Evolutionary conservation across 2,329 filamentous ascomycete species (phyloP).

Genomic region (Colletotrichum spaethianum): DNA sequence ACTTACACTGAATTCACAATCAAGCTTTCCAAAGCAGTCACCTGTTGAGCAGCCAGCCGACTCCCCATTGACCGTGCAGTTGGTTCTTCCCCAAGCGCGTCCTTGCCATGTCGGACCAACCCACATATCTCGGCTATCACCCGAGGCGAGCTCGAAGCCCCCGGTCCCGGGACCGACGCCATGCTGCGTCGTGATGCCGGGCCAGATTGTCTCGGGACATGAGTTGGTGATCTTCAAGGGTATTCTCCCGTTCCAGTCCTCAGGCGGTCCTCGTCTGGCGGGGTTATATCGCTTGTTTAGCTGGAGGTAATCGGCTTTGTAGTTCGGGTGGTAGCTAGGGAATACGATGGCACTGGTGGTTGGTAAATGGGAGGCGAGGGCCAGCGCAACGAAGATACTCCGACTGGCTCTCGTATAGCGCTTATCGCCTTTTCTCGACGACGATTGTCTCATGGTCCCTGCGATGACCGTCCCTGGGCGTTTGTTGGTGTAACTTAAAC

Average conservation of each 20-base stretch:
- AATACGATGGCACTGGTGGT: conserved; percentile 26
- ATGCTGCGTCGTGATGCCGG: conserved; percentile 80
- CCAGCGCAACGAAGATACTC: conserved; percentile 14
- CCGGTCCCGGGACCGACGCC: conserved; percentile 76
- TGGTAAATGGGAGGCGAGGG: conserved; percentile 25
- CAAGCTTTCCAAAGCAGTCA: conserved; percentile 79
- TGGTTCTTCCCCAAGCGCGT: conserved; percentile 86
- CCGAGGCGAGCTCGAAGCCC: conserved; percentile 77
- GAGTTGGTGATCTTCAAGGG: conserved; percentile 80
- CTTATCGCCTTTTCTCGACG: conserved; percentile 22
- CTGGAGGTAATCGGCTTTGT: conserved; percentile 45
- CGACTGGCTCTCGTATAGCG: conserved; percentile 7
- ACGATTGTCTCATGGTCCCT: conserved; percentile 22
- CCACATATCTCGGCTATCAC: conserved; percentile 71
- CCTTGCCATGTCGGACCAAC: conserved; percentile 85
- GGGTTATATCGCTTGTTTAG: conserved; percentile 45
- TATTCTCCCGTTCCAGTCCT: conserved; percentile 56
- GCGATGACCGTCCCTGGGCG: not conserved
- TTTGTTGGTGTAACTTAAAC: not conserved
- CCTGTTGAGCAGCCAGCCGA: conserved; percentile 81
- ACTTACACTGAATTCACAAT: conserved; percentile 79
- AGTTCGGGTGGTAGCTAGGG: conserved; percentile 22
- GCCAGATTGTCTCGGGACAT: conserved; percentile 81
- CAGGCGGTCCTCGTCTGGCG: conserved; percentile 50
- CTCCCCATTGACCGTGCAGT: conserved; percentile 81